A percentile compares a stretch with the other conserved stretches of the same genome.
These are phyloP conservation scores for Metarhizium brunneum DNA, from an alignment of 2,329 filamentous ascomycete genomes.

Conservation along the genomic window DNA sequence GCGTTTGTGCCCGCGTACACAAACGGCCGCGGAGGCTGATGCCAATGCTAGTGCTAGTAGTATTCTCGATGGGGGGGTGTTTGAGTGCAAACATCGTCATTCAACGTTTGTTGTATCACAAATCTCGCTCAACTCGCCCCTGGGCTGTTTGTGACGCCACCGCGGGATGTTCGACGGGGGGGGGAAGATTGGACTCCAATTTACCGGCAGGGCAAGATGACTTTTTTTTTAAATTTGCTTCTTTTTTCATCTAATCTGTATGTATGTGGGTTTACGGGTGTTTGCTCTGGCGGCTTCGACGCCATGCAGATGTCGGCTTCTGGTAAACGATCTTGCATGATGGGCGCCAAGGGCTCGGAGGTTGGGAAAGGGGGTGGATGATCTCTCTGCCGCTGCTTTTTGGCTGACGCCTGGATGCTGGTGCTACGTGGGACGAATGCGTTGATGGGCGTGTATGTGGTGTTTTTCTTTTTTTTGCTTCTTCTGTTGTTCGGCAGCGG, in stretches of 20 bases:
- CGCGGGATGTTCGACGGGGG: too few relatives aligned
- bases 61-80: too few relatives aligned
- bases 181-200: too few relatives aligned
- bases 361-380: neutral
- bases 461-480: too few relatives aligned
- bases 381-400: neutral
- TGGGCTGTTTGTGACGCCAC: too few relatives aligned
- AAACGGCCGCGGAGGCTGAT: too few relatives aligned
- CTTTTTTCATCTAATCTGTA: neutral
- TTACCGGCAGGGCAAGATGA: too few relatives aligned
- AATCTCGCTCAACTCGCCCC: too few relatives aligned
- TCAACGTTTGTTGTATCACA: too few relatives aligned
- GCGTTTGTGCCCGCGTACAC: neutral
- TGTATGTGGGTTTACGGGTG: neutral
- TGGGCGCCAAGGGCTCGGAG: neutral
- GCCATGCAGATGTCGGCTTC: neutral
- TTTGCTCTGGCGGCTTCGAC: neutral
- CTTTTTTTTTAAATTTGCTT: too few relatives aligned
- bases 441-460: neutral
- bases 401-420: neutral
- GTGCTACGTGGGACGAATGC: neutral
- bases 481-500: neutral
- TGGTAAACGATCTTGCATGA: neutral
- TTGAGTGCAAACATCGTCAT: too few relatives aligned
- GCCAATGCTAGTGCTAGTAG: too few relatives aligned